A percentile compares a stretch with the other conserved stretches of the same genome.
These are phyloP conservation scores for Torulaspora franciscae DNA, from an alignment of 805 yeast species.

Conservation along the genomic window DNA sequence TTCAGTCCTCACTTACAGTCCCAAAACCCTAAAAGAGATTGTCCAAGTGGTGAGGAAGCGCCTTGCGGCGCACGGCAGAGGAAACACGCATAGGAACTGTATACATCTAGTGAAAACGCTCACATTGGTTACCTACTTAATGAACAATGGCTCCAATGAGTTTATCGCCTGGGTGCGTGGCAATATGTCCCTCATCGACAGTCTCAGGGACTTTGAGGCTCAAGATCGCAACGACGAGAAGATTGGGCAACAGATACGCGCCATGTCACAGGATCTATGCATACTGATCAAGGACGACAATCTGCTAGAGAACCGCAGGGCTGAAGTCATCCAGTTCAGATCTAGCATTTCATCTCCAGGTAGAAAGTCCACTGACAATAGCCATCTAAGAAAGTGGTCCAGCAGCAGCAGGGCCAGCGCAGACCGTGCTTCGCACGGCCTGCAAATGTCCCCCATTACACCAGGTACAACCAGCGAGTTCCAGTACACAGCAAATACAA, in stretches of 20 bases:
- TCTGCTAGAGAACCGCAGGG: constrained; percentile 25
- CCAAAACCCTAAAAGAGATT: constrained; percentile 40
- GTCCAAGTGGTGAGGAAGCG: constrained; percentile 40
- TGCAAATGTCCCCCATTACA: constrained; percentile 1
- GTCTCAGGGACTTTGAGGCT: constrained; percentile 35
- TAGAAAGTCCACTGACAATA: constrained; percentile 33
- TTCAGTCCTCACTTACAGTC: constrained; percentile 42
- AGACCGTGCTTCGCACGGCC: constrained; percentile 1
- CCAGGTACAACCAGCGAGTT: constrained; percentile 5
- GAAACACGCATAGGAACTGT: constrained; percentile 34
- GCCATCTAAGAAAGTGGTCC: constrained; percentile 24
- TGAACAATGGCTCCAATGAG: constrained; percentile 50
- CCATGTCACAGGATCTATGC: constrained; percentile 36
- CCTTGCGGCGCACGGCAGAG: constrained; percentile 28
- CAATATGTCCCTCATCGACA: constrained; percentile 27
- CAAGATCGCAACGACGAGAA: constrained; percentile 33
- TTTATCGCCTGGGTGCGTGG: constrained; percentile 47
- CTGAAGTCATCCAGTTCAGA: constrained; percentile 29
- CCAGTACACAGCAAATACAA: constrained; percentile 9
- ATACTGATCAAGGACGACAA: constrained; percentile 33
- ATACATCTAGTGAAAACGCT: constrained; percentile 45
- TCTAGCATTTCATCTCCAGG: constrained; percentile 36
- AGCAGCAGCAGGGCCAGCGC: constrained; percentile 1
- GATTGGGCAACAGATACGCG: constrained; percentile 39
- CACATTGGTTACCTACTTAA: constrained; percentile 47